A percentile compares a stretch with the other conserved stretches of the same genome.
phyloP scores from a whole-genome alignment of 108 stramenopile genomes.

The Epithemia pelagica region DNA sequence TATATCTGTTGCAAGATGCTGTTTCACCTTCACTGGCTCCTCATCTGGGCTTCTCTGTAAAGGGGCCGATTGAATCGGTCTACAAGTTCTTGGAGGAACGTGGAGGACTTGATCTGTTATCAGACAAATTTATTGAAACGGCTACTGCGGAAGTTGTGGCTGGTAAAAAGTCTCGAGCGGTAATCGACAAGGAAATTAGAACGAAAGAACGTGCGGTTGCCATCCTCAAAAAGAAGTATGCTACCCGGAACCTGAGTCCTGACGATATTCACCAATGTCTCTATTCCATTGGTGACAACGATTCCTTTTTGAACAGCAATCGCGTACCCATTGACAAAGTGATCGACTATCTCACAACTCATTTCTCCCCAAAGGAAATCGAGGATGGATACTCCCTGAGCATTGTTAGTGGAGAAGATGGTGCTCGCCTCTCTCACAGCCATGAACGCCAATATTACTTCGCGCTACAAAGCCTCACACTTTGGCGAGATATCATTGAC shows the following conservation, averaged over 20 bases:
- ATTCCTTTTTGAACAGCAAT: constrained; percentile 80
- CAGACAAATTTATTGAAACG: constrained; percentile 38
- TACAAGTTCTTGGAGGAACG: constrained; percentile 47
- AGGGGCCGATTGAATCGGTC: constrained; percentile 35
- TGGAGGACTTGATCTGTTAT: constrained; percentile 25
- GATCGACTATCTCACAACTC: constrained; percentile 42
- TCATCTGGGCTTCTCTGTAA: constrained; percentile 28
- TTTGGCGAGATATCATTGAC: constrained; percentile 73
- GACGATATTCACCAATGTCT: constrained; percentile 75
- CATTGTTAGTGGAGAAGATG: constrained; percentile 59
- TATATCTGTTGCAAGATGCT: constrained; percentile 74
- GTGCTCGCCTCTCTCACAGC: constrained; percentile 69
- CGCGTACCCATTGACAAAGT: constrained; percentile 76
- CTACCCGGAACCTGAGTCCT: constrained; percentile 6
- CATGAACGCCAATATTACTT: constrained; percentile 80
- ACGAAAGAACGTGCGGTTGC: constrained; percentile 59
- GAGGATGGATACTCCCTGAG: constrained; percentile 52
- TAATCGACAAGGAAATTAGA: constrained; percentile 58
- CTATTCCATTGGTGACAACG: constrained; percentile 79
- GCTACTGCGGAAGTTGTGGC: constrained; percentile 74
- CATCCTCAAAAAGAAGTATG: constrained; percentile 40
- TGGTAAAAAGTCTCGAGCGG: constrained; percentile 33
- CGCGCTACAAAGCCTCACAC: constrained; percentile 61
- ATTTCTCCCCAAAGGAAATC: constrained; percentile 43
- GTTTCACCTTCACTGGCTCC: constrained; percentile 24